These are phyloP conservation scores for Phytophthora pistaciae DNA, from an alignment of 352 stramenopile genomes.

Conservation along the genomic window DNA sequence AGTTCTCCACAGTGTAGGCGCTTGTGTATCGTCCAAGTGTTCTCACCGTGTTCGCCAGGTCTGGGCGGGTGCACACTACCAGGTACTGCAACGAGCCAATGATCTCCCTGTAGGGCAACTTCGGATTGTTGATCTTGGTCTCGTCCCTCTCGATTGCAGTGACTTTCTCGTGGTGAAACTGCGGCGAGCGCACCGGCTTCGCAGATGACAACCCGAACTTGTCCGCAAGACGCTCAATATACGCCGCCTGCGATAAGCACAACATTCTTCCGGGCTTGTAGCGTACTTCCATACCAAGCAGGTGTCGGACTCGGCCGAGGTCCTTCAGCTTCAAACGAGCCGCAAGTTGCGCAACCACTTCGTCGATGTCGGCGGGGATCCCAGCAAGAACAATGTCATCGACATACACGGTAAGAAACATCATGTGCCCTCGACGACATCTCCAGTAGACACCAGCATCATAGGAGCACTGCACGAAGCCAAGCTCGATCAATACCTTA, in stretches of 20 bases:
- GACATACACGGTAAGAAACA: constrained; percentile 16
- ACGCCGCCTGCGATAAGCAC: constrained; percentile 1
- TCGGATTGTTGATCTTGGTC: constrained; percentile 10
- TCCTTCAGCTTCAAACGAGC: constrained; percentile 2
- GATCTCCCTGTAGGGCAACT: constrained; percentile 4
- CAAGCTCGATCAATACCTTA: constrained; percentile 1
- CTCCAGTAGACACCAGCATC: constrained; percentile 17
- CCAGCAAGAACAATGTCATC: constrained; percentile 8
- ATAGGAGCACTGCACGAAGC: constrained; percentile 3
- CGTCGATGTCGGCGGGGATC: background rate
- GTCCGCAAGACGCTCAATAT: constrained; percentile 4
- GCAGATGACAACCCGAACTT: background rate
- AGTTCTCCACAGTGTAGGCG: constrained; percentile 11
- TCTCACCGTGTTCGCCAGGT: constrained; percentile 8
- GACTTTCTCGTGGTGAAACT: constrained; percentile 1
- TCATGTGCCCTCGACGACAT: too few relatives aligned
- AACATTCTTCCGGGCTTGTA: constrained; percentile 4
- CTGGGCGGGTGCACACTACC: constrained; percentile 3
- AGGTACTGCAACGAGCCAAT: constrained; percentile 11
- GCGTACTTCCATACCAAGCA: constrained; percentile 8
- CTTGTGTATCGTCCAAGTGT: constrained; percentile 1
- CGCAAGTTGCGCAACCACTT: background rate
- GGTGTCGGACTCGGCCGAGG: background rate
- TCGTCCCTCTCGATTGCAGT: background rate
- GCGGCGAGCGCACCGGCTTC: background rate